Evolutionary conservation across 208 protist genomes (phyloP), one percentile per base, ranked within the genome.

Genomic region (Leishmania mexicana): DNA sequence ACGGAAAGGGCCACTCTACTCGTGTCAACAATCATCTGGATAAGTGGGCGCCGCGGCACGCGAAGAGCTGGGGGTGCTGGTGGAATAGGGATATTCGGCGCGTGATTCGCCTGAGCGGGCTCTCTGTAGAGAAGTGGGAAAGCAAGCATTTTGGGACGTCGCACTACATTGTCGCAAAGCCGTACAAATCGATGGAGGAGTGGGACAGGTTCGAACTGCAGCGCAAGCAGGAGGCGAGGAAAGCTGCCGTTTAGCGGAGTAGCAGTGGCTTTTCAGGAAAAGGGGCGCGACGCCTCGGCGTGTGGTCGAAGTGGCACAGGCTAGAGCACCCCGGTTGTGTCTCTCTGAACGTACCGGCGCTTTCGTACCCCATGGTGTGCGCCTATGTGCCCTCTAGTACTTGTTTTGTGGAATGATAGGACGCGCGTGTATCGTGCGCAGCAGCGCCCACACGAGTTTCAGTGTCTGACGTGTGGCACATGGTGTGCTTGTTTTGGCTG

Each of bases 71-170:
- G 92, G 95, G 95, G 13, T 98, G 95, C 85, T 96, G 93, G 92
- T 98, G 95, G 94, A 98, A 98, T 79, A 85, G 94, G 47, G 91
- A 96, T 81, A 98, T 98, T 64, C 84, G 89, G 47, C 89, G 92
- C 47, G 86, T 92, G 40, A 81, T 97, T 17, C 87, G 92, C 13
- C 84, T 96, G 58, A 90, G 90, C 62, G 93, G 93, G 3, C 68
- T 97, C 21, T 87, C 87, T 3, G 87, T 95, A 24, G 85, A 91
- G 67, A 94, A 94, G 79, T 88, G 80, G 79, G 88, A 95, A 58
- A 83, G 85, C 58, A 94, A 89, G 76, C 95, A 98, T 81, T 98
- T 98, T 87, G 95, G 95, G 8, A 98, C 93, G 21, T 96, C 95
- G 49, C 91, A 96, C 68, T 96, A 96, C 84, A 92, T 96, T 70